phyloP scores from a whole-genome alignment of 805 yeast species.

The Saturnispora silvae region DNA sequence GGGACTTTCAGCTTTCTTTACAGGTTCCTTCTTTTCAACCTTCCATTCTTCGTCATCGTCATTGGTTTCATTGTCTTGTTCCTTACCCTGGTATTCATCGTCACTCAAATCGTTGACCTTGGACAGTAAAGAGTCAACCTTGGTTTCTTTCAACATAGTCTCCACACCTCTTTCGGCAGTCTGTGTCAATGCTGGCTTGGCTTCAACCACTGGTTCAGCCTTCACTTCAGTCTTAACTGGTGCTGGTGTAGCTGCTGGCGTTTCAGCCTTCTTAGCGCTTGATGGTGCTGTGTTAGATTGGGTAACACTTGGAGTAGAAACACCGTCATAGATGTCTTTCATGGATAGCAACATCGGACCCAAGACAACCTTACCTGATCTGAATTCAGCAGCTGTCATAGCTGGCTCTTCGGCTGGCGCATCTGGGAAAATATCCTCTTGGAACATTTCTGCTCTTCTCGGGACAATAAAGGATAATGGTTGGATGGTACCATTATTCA shows the following conservation, averaged over 20 bases:
- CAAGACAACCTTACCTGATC: slow-evolving; percentile 63
- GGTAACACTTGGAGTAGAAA: slow-evolving; percentile 40
- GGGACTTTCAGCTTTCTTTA: neutral
- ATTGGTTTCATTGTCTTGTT: slow-evolving; percentile 10
- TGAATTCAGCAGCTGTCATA: slow-evolving; percentile 67
- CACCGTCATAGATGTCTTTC: slow-evolving; percentile 72
- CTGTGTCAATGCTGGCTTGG: slow-evolving; percentile 17
- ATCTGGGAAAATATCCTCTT: slow-evolving; percentile 86
- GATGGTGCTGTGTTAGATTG: slow-evolving; percentile 26
- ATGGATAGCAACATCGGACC: slow-evolving; percentile 75
- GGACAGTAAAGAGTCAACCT: slow-evolving; percentile 36
- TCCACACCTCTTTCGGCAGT: slow-evolving; percentile 33
- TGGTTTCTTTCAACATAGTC: slow-evolving; percentile 36
- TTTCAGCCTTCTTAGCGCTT: slow-evolving; percentile 4
- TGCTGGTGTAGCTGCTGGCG: slow-evolving; percentile 1
- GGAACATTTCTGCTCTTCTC: slow-evolving; percentile 86
- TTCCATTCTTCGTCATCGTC: slow-evolving; percentile 24
- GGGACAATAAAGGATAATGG: slow-evolving; percentile 92
- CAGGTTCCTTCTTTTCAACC: slow-evolving; percentile 1
- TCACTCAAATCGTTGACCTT: slow-evolving; percentile 33
- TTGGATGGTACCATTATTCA: slow-evolving; percentile 73
- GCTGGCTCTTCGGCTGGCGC: slow-evolving; percentile 79
- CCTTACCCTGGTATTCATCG: slow-evolving; percentile 28
- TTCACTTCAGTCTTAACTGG: neutral
- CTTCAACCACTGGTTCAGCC: neutral